Base-by-base conservation (phyloP, 2,329 filamentous ascomycete species). In the Xylaria sp. region DNA sequence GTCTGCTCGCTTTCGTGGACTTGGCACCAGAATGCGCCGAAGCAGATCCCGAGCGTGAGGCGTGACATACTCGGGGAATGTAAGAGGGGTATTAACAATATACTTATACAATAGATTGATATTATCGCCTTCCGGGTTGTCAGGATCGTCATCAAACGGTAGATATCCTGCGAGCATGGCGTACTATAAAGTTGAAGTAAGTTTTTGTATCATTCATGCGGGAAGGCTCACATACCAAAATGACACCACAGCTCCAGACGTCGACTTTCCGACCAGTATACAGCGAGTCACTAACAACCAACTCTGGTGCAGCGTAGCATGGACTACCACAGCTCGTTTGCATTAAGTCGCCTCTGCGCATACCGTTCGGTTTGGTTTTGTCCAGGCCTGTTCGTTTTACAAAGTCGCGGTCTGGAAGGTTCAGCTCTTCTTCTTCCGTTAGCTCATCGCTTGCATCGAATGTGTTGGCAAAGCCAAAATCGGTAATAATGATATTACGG, bases 91-190 rank as follows among this genome's bases (percentile, higher is more conserved):
- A 64, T 93, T 97, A 68, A 98, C 95, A 75, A 99, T 99, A 82
- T 99, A 99, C 83, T 98, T 98, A 87, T 99, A 99, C 32, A 99
- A 85, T 11, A 99, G 87, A 79, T 99, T 99, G 83, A 99, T 99
- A 79, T 99, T 99, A 80, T 99, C 96, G 73, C 96, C 96, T 81
- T 99, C 96, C 2, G 96, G 96, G 78, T 99, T 99, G 54, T 94
- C 96, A 71, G 96, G 96, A 76, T 99, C 96, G 78, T 99, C 96
- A 76, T 99, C 96, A 77, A 99, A 99, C 2, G 96, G 96, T 12
- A 99, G 86, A 80, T 99, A 99, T 51, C 96, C 96, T 47, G 96
- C 96, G 75, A 99, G 86, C 96, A 99, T 99, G 66, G 96, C 96
- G 80, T 99, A 99, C 94, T 98, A 27, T 27, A 76, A 77, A 67